Evolutionary conservation across 1,139 yeast species (phyloP), one percentile per base, ranked within the genome.

Genomic region (Saccharomycopsis phalli): DNA sequence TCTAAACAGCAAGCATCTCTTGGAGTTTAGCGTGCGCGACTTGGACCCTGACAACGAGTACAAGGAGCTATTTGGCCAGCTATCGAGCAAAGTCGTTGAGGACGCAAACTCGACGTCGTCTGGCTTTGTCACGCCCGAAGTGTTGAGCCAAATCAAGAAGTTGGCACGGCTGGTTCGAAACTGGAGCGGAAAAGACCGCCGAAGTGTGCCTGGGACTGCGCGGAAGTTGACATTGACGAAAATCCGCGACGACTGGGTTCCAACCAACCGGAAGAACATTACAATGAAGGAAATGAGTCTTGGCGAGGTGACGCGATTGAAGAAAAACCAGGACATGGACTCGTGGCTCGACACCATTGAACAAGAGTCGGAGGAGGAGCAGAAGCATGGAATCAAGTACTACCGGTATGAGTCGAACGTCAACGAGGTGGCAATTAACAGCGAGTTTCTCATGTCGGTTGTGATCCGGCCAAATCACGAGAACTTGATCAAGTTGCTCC

Each of bases 41-140:
- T 64, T 86, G 35, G 94, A 86, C 54, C 83, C 94, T 2, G 94
- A 84, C 52, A 72, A 74, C 36, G 96, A 86, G 54, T 78, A 82
- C 55, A 71, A 74, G 41, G 66, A 69, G 45, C 60, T 86, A 36
- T 84, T 86, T 61, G 95, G 93, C 4, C 76, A 79, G 49, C 60
- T 82, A 10, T 79, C 91, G 0, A 57, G 71, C 11, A 81, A 78
- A 34, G 75, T 82, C 0, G 66, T 81, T 13, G 81, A 77, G 41
- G 91, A 81, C 56, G 88, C 86, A 1, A 83, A 81, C 49, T 69
- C 81, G 5, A 61, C 66, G 36, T 62, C 69, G 1, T 60, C 69
- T 8, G 57, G 66, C 0, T 74, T 80, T 23, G 68, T 74, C 1
- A 68, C 81, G 0, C 87, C 87, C 1, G 87, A 80, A 49, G 69